Percentiles rank a stretch among this genome's conserved stretches.
These are phyloP conservation scores for Cardamine chenopodiifolia DNA, from an alignment of 345 rosid genomes.

Conservation along the genomic window DNA sequence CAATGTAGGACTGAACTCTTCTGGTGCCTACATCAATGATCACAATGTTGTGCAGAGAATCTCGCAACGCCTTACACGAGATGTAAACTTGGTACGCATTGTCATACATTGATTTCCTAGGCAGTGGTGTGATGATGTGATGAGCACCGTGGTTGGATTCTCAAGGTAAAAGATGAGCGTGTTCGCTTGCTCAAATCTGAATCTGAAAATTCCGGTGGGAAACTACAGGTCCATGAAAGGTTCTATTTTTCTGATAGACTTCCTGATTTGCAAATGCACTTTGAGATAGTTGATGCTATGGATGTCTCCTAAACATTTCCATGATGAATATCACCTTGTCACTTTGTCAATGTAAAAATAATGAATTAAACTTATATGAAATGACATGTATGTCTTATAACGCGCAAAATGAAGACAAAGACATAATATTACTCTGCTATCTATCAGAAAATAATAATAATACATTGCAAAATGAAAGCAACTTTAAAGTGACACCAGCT, in stretches of 20 bases:
- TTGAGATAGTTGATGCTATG: conserved; percentile 69
- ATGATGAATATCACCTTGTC: neutral
- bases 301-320: conserved; percentile 50
- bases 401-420: neutral
- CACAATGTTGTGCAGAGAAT: conserved; percentile 51
- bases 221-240: conserved; percentile 56
- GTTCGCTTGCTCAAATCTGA: conserved; percentile 55
- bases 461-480: conserved; percentile 8
- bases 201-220: conserved; percentile 49
- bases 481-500: neutral
- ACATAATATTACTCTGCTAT: neutral
- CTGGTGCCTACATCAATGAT: conserved; percentile 75
- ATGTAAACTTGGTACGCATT: conserved; percentile 47
- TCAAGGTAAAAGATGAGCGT: conserved; percentile 62
- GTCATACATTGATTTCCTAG: conserved; percentile 87
- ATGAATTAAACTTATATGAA: neutral
- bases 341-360: neutral
- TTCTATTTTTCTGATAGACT: conserved; percentile 63
- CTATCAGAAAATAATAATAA: conserved; percentile 8
- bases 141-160: conserved; percentile 55
- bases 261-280: conserved; percentile 82
- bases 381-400: neutral
- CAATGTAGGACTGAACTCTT: conserved; percentile 79
- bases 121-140: conserved; percentile 87
- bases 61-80: conserved; percentile 45